Percentiles rank a stretch among this genome's conserved stretches.
Evolutionary conservation across 208 protist genomes (phyloP).

Genomic region (Acanthamoeba sp.): DNA sequence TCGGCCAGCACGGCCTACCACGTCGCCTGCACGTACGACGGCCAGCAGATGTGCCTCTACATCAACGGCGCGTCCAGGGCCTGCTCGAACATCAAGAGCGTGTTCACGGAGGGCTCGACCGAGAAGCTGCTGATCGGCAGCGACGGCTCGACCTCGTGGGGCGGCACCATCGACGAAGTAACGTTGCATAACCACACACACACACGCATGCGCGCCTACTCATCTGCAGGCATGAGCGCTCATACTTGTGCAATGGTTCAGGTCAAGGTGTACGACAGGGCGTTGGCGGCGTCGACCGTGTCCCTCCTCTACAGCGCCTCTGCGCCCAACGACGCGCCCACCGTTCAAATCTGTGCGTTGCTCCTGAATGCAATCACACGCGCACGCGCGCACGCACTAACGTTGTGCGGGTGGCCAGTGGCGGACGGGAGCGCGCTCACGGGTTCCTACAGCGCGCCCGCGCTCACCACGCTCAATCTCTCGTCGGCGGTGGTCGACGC

Average conservation of each 20-base stretch:
- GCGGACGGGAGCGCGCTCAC: neutral
- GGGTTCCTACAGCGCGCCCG: neutral
- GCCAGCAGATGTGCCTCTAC: conserved; percentile 14
- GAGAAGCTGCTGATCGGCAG: neutral
- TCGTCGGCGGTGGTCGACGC: neutral
- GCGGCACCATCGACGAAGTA: conserved; percentile 43
- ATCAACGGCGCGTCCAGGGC: conserved; percentile 6
- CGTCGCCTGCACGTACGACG: conserved; percentile 2
- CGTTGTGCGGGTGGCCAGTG: neutral
- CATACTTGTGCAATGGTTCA: no score
- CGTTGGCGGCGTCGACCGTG: neutral
- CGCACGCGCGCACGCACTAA: neutral
- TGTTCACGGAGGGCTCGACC: neutral
- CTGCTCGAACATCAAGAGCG: neutral
- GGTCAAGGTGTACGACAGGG: conserved; percentile 16
- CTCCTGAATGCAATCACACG: neutral
- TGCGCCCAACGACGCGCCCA: neutral
- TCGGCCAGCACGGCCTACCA: conserved; percentile 1
- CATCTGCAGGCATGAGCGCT: no score
- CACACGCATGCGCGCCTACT: no score
- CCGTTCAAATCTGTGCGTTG: neutral
- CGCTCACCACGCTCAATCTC: neutral
- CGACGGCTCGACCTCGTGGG: neutral
- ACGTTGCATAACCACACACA: no score
- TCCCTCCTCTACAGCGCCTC: neutral